Evolutionary conservation across 257 asterid species (phyloP).

Genomic region (Nicotiana benthamiana): DNA sequence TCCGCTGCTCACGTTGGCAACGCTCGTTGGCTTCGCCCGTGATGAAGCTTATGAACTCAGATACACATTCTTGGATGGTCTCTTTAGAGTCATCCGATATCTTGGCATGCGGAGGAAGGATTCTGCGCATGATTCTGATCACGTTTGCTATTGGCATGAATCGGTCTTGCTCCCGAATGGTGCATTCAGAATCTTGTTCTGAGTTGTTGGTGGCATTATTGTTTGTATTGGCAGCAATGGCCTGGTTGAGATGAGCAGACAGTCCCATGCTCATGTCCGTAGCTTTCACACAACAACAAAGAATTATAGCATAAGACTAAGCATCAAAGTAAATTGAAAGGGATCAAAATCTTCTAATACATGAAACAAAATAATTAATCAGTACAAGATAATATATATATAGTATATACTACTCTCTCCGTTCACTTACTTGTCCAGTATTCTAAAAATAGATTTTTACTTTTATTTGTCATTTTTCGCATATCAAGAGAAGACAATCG

Average conservation of each 20-base stretch:
- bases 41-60: slow-evolving; percentile 88
- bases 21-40: slow-evolving; percentile 95
- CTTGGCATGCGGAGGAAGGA: slow-evolving; percentile 82
- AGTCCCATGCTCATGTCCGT: slow-evolving; percentile 42
- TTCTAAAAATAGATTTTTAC: no score
- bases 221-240: not conserved
- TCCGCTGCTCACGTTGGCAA: slow-evolving; percentile 93
- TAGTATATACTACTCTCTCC: no score
- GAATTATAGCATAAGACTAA: not conserved
- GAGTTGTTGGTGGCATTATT: not conserved
- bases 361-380: no score
- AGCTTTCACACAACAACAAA: not conserved
- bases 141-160: slow-evolving; percentile 98
- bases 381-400: no score
- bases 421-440: no score
- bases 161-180: slow-evolving; percentile 86
- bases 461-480: no score
- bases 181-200: slow-evolving; percentile 40
- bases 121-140: slow-evolving; percentile 79
- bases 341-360: not conserved
- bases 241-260: slow-evolving; percentile 28
- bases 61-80: slow-evolving; percentile 90
- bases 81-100: slow-evolving; percentile 94
- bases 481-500: no score
- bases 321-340: not conserved